Evolutionary conservation across 2,329 filamentous ascomycete species (phyloP).

Genomic region (Trichophyton schoenleinii): DNA sequence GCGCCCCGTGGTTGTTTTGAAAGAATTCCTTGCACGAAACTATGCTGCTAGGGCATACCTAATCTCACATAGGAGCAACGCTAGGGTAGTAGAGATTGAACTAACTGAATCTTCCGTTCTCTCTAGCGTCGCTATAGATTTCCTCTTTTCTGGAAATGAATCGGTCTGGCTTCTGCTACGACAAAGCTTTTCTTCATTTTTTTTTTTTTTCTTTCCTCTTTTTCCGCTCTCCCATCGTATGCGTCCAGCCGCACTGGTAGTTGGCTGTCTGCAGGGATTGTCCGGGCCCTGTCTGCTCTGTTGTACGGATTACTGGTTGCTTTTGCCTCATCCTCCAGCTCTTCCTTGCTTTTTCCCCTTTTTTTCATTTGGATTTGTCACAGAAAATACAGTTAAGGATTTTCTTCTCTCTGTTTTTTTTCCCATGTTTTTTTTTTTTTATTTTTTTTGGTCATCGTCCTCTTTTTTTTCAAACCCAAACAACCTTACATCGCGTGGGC

Average conservation of each 20-base stretch:
- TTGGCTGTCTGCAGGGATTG: conserved; percentile 1
- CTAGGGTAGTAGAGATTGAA: not conserved
- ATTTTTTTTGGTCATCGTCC: not conserved
- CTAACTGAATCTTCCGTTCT: not conserved
- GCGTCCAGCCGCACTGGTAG: not conserved
- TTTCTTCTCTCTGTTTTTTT: not conserved
- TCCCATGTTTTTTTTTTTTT: not conserved
- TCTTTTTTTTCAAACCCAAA: conserved; percentile 1
- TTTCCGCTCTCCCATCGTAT: not conserved
- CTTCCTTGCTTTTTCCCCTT: not conserved
- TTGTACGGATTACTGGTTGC: not conserved
- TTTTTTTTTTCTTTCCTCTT: not conserved
- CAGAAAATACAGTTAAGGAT: not conserved
- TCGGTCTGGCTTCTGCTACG: not conserved
- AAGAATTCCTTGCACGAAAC: not conserved
- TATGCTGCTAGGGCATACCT: not conserved
- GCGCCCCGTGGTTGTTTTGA: not conserved
- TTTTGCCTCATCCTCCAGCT: not conserved
- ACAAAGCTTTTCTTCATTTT: not conserved
- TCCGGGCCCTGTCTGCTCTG: conserved; percentile 1
- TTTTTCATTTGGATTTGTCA: not conserved
- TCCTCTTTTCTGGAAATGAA: not conserved
- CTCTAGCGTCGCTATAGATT: not conserved
- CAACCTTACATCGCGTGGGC: conserved; percentile 2
- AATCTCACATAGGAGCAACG: not conserved